phyloP scores from a whole-genome alignment of 2,329 filamentous ascomycete genomes.

The Cercospora brassicicola region DNA sequence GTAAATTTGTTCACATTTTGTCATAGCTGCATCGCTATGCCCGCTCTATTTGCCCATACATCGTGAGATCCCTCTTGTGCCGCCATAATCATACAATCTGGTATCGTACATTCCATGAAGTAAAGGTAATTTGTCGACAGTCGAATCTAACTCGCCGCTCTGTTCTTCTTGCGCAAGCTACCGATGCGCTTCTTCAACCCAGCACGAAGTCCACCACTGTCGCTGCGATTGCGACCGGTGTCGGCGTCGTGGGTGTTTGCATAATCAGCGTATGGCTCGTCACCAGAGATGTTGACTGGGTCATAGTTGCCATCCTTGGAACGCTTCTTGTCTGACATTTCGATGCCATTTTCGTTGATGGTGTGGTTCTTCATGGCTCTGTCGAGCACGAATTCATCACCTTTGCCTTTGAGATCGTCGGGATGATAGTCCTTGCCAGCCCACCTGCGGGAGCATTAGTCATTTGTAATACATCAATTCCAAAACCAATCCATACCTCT shows the following conservation, averaged over 20 bases:
- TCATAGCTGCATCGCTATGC: slow-evolving; percentile 5
- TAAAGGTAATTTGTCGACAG: too few species aligned
- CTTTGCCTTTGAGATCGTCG: slow-evolving; percentile 79
- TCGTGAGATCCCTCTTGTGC: neutral
- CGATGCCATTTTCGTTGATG: slow-evolving; percentile 44
- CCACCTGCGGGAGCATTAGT: slow-evolving; percentile 4
- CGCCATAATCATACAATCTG: slow-evolving; percentile 4
- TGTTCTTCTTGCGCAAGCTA: slow-evolving; percentile 44
- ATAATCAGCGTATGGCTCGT: slow-evolving; percentile 36
- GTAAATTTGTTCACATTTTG: neutral
- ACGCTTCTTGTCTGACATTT: slow-evolving; percentile 46
- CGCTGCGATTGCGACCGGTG: slow-evolving; percentile 32
- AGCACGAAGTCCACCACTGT: slow-evolving; percentile 37
- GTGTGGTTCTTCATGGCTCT: slow-evolving; percentile 64
- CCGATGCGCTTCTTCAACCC: slow-evolving; percentile 51
- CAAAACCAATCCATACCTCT: slow-evolving; percentile 54
- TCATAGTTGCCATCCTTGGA: slow-evolving; percentile 37
- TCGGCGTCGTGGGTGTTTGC: slow-evolving; percentile 33
- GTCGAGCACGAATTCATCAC: slow-evolving; percentile 72
- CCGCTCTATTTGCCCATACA: slow-evolving; percentile 2
- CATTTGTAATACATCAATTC: too few species aligned
- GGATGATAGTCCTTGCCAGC: slow-evolving; percentile 61
- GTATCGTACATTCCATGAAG: slow-evolving; percentile 9
- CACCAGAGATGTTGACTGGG: slow-evolving; percentile 38
- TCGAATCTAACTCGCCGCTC: neutral